Percentiles rank a stretch among this genome's conserved stretches.
These are phyloP conservation scores for Solanum ossicruentum DNA, from an alignment of 257 asterid species.

Conservation along the genomic window DNA sequence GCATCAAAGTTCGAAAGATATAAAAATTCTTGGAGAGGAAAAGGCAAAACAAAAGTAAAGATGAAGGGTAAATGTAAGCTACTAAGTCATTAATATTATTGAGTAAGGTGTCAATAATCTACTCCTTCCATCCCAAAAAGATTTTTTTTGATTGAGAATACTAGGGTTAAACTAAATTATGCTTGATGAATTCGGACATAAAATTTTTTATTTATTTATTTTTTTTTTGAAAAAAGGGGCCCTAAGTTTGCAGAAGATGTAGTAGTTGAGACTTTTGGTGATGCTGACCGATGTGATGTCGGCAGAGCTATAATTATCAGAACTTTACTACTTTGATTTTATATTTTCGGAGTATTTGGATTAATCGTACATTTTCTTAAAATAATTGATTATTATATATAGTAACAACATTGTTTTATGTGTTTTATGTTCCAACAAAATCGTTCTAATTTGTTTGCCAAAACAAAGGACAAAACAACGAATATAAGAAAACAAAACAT, in stretches of 20 bases:
- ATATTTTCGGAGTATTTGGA: neutral
- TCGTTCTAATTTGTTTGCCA: neutral
- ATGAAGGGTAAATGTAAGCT: neutral
- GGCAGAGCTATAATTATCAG: slow-evolving; percentile 17
- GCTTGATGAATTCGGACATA: neutral
- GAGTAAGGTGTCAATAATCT: neutral
- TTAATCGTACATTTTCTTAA: neutral
- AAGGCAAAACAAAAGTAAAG: neutral
- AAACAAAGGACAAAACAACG: too few species aligned
- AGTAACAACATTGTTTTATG: neutral
- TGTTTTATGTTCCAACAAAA: neutral
- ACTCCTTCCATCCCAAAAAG: neutral
- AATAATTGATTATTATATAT: neutral
- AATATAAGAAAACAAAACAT: too few species aligned
- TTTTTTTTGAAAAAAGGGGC: neutral
- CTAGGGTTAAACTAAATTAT: neutral
- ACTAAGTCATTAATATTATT: neutral
- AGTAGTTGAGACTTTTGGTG: neutral
- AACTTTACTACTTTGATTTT: slow-evolving; percentile 9
- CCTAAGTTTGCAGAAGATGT: slow-evolving; percentile 13
- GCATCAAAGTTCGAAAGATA: neutral
- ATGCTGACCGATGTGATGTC: slow-evolving; percentile 11
- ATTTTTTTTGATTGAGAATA: neutral
- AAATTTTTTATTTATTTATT: neutral
- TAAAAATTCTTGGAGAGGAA: neutral